Evolutionary conservation across 2,329 filamentous ascomycete genomes (phyloP).

Genomic region (Endoconidiophora polonica): DNA sequence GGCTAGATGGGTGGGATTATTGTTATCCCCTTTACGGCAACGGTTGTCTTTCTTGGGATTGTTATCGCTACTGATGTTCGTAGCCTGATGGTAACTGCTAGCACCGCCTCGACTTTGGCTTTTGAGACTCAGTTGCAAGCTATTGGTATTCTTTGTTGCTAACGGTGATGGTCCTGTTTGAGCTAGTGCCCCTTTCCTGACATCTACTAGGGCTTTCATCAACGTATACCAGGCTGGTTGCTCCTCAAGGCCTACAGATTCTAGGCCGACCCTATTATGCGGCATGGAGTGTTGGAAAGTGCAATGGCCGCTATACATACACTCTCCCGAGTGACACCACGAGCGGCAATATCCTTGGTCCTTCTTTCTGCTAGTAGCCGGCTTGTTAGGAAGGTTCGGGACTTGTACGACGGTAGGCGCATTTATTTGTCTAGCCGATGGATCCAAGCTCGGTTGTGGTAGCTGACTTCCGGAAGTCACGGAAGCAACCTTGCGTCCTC

Average conservation of each 20-base stretch:
- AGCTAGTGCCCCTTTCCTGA: background rate
- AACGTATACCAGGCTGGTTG: slow-evolving; percentile 27
- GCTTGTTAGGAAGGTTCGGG: background rate
- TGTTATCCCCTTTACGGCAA: too few relatives aligned
- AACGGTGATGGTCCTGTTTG: background rate
- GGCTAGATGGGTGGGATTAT: too few relatives aligned
- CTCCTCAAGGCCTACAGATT: slow-evolving; percentile 25
- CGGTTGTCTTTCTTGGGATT: too few relatives aligned
- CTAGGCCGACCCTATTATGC: slow-evolving; percentile 23
- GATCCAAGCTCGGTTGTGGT: too few relatives aligned
- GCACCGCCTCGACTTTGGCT: too few relatives aligned
- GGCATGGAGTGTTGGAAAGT: slow-evolving; percentile 33
- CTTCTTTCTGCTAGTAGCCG: slow-evolving; percentile 4
- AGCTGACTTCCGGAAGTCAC: slow-evolving; percentile 6
- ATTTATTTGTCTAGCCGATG: too few relatives aligned
- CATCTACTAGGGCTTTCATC: background rate
- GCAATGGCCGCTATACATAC: slow-evolving; percentile 28
- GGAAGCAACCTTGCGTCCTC: background rate
- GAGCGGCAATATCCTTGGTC: slow-evolving; percentile 23
- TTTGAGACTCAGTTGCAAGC: too few relatives aligned
- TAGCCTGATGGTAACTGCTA: too few relatives aligned
- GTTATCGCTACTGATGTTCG: too few relatives aligned
- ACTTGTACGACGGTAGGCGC: too few relatives aligned
- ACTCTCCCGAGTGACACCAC: slow-evolving; percentile 33
- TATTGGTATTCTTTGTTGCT: too few relatives aligned